Conservation (phyloP, 1,284 basidiomycete species). For the Veloporphyrellus conicus region DNA sequence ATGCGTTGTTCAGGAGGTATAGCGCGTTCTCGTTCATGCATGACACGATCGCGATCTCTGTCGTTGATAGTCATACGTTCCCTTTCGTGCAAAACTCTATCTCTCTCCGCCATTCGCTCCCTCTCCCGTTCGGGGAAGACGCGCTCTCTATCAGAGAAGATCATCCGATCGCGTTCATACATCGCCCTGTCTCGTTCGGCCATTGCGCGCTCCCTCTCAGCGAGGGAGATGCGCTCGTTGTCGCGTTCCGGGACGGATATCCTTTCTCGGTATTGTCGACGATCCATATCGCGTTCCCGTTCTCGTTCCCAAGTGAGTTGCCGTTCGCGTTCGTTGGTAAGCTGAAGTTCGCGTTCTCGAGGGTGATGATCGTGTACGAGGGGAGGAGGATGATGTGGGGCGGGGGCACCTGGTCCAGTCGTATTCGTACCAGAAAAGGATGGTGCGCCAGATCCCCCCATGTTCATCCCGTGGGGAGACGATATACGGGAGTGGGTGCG, state of each 20-base stretch:
- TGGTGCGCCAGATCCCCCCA: slow-evolving; percentile 9
- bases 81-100: slow-evolving; percentile 17
- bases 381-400: slow-evolving; percentile 18
- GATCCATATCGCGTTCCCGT: slow-evolving; percentile 27
- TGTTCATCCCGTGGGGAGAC: slow-evolving; percentile 22
- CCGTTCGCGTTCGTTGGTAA: slow-evolving; percentile 27
- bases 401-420: slow-evolving; percentile 22
- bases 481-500: slow-evolving; percentile 25
- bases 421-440: slow-evolving; percentile 5
- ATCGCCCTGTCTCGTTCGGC: slow-evolving; percentile 25
- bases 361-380: slow-evolving; percentile 19
- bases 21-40: slow-evolving; percentile 27
- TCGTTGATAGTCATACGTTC: slow-evolving; percentile 24
- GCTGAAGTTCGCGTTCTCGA: slow-evolving; percentile 24
- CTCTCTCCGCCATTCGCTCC: slow-evolving; percentile 25
- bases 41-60: slow-evolving; percentile 20
- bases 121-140: slow-evolving; percentile 22
- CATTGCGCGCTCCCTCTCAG: slow-evolving; percentile 24
- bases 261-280: slow-evolving; percentile 26
- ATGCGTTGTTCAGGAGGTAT: slow-evolving; percentile 18
- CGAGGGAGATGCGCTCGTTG: slow-evolving; percentile 14
- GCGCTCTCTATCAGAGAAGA: slow-evolving; percentile 19
- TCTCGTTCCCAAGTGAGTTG: slow-evolving; percentile 31
- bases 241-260: slow-evolving; percentile 22
- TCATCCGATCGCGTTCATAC: slow-evolving; percentile 27